phyloP scores from a whole-genome alignment of 108 stramenopile genomes.

The Cylindrotheca closterium region DNA sequence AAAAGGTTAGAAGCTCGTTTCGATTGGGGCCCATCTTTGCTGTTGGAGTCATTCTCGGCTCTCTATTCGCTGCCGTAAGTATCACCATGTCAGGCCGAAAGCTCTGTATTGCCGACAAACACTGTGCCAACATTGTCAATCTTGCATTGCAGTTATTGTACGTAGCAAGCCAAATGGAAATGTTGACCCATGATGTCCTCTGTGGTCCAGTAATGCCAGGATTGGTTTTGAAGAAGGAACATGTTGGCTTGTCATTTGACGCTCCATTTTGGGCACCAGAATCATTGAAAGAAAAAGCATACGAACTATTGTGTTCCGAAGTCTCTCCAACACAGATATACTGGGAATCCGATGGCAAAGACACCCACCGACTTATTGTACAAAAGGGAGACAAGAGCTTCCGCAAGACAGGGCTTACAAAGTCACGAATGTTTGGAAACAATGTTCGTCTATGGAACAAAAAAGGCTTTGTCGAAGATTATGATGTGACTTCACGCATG shows the following conservation, averaged over 20 bases:
- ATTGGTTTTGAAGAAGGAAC: background rate
- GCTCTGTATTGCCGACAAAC: no score
- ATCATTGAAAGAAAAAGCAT: constrained; percentile 7
- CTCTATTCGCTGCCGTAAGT: no score
- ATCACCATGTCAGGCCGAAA: no score
- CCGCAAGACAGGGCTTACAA: constrained; percentile 2
- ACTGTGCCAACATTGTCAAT: no score
- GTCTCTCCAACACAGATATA: constrained; percentile 5
- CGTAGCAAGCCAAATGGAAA: background rate
- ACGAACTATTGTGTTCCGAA: constrained; percentile 1
- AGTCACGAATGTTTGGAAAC: constrained; percentile 8
- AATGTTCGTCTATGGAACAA: constrained; percentile 20
- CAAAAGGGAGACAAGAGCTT: constrained; percentile 1
- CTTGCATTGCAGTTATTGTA: no score
- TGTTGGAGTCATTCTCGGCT: background rate
- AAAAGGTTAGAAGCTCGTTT: no score
- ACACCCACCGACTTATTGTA: constrained; percentile 7
- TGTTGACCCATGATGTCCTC: constrained; percentile 5
- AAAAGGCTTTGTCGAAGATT: constrained; percentile 19
- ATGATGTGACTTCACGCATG: background rate
- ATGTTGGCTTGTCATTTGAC: constrained; percentile 9
- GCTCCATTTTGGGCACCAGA: constrained; percentile 34
- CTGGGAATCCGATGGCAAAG: constrained; percentile 18
- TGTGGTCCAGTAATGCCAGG: constrained; percentile 29
- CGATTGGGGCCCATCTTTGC: no score